Conservation (phyloP, 2,329 filamentous ascomycete species). For the Sclerotinia sclerotiorum region DNA sequence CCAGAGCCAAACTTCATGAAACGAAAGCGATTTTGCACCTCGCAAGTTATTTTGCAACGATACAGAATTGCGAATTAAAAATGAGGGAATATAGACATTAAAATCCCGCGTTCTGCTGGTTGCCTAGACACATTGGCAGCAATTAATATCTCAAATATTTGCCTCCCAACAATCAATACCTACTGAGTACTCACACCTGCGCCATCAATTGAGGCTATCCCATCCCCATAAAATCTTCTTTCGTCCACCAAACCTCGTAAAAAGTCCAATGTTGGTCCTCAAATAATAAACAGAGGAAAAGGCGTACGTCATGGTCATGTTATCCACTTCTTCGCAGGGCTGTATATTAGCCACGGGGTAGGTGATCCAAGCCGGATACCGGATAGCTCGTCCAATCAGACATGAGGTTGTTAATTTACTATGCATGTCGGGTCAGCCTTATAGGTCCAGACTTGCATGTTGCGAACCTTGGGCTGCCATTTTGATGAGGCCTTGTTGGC, state of each 20-base stretch:
- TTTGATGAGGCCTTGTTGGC: slow-evolving; percentile 8
- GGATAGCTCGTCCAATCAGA: slow-evolving; percentile 13
- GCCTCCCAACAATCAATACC: not conserved
- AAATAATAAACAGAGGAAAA: not conserved
- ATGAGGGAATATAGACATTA: not conserved
- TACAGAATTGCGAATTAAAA: not conserved
- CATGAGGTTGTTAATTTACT: not conserved
- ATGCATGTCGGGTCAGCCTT: slow-evolving; percentile 23
- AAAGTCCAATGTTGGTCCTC: not conserved
- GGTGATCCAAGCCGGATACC: slow-evolving; percentile 1
- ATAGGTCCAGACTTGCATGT: slow-evolving; percentile 2
- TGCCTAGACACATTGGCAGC: not conserved
- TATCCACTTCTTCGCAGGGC: not conserved
- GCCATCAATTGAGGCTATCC: not conserved
- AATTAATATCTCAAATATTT: not conserved
- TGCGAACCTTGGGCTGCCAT: not conserved
- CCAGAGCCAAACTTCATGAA: not conserved
- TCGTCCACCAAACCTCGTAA: not conserved
- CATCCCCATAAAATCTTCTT: not conserved
- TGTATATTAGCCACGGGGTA: not conserved
- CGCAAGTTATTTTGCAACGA: not conserved
- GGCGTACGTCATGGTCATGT: not conserved
- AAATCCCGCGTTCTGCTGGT: not conserved
- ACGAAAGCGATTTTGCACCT: not conserved
- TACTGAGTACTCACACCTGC: too few relatives aligned